phyloP scores from a whole-genome alignment of 2,329 filamentous ascomycete genomes.

The Catunica adiposa region DNA sequence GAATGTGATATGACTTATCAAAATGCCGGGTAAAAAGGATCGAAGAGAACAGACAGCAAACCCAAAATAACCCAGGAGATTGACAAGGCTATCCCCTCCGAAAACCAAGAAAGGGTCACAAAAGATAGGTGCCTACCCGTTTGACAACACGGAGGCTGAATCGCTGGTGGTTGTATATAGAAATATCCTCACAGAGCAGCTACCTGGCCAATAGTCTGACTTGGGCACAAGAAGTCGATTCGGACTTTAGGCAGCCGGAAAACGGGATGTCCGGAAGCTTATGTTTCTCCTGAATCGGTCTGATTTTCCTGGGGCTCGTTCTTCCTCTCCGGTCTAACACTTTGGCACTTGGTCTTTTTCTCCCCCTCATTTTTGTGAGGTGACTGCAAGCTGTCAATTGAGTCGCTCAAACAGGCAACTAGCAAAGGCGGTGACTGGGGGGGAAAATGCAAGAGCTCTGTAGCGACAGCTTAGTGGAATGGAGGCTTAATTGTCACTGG shows the following conservation, averaged over 20 bases:
- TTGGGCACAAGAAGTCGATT: too few relatives aligned
- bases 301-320: background rate
- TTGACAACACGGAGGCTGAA: background rate
- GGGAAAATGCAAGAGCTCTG: background rate
- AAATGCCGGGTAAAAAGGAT: slow-evolving; percentile 1
- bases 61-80: background rate
- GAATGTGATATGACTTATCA: background rate
- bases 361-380: background rate
- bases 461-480: background rate
- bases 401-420: slow-evolving; percentile 10
- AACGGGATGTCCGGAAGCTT: too few relatives aligned
- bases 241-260: too few relatives aligned
- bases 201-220: too few relatives aligned
- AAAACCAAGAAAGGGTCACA: background rate
- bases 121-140: background rate
- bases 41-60: background rate
- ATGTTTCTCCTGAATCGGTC: too few relatives aligned
- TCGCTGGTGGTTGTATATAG: background rate
- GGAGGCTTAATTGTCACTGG: too few relatives aligned
- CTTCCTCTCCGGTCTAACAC: background rate
- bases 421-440: slow-evolving; percentile 19
- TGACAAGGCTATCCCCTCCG: background rate
- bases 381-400: too few relatives aligned
- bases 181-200: background rate
- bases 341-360: too few relatives aligned